Evolutionary conservation across 2,329 filamentous ascomycete genomes (phyloP).

Genomic region (Hysterium pulicare): DNA sequence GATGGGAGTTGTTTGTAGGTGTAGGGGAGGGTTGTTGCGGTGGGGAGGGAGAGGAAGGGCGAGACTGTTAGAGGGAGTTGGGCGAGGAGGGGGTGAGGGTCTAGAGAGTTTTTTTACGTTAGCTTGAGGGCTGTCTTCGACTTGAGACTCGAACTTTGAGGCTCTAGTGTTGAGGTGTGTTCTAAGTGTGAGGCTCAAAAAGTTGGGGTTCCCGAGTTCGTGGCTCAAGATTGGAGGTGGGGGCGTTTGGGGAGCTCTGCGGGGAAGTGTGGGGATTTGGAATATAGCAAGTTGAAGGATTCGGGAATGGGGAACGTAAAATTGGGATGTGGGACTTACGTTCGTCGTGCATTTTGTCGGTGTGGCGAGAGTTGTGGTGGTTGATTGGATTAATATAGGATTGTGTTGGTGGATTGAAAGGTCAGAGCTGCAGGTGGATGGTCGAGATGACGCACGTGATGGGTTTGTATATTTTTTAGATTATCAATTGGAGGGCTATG

Average conservation of each 20-base stretch:
- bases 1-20: constrained; percentile 90
- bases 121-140: neutral
- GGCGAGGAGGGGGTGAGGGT: constrained; percentile 78
- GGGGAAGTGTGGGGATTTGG: neutral
- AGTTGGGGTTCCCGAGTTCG: neutral
- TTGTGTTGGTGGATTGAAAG: too few relatives aligned
- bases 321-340: constrained; percentile 33
- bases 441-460: too few relatives aligned
- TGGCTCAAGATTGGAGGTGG: too few relatives aligned
- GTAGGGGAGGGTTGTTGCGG: constrained; percentile 87
- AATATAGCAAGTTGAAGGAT: too few relatives aligned
- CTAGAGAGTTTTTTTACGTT: too few relatives aligned
- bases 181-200: neutral
- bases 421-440: too few relatives aligned
- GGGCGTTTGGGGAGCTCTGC: neutral
- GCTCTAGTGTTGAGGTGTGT: neutral
- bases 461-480: too few relatives aligned
- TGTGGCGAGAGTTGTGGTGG: too few relatives aligned
- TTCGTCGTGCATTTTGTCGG: constrained; percentile 34
- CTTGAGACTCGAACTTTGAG: neutral
- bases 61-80: constrained; percentile 93
- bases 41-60: constrained; percentile 86
- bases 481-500: too few relatives aligned
- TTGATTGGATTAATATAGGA: neutral
- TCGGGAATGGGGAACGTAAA: too few relatives aligned